Conservation (phyloP, 352 stramenopile genomes). For the Peronospora tabacina region DNA sequence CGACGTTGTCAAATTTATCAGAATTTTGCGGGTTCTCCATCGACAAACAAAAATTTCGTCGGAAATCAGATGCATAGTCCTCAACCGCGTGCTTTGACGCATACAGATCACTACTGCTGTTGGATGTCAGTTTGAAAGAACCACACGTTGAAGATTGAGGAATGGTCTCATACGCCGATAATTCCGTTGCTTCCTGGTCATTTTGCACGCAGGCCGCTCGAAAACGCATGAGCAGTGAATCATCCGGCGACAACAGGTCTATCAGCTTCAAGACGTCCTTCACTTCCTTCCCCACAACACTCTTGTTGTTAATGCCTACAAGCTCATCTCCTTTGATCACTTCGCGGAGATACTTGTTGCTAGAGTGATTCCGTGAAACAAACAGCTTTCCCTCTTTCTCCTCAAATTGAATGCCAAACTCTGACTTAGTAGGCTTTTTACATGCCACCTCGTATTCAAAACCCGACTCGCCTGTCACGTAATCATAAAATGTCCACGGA, state of each 20-base stretch:
- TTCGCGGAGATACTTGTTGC: slow-evolving; percentile 21
- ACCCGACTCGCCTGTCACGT: slow-evolving; percentile 50
- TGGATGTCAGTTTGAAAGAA: slow-evolving; percentile 19
- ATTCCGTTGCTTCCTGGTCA: slow-evolving; percentile 7
- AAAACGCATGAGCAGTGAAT: slow-evolving; percentile 41
- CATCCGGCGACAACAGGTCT: slow-evolving; percentile 23
- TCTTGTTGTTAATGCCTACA: slow-evolving; percentile 54
- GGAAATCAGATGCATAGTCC: slow-evolving; percentile 28
- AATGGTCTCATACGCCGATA: slow-evolving; percentile 7
- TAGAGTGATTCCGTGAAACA: slow-evolving; percentile 24
- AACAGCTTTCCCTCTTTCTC: slow-evolving; percentile 34
- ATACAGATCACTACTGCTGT: not conserved
- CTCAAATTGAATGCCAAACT: slow-evolving; percentile 45
- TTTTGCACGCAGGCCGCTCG: slow-evolving; percentile 27
- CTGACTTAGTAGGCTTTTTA: slow-evolving; percentile 28
- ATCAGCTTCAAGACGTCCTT: slow-evolving; percentile 33
- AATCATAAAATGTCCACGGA: slow-evolving; percentile 71
- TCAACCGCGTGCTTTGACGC: slow-evolving; percentile 20
- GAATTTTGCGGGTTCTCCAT: slow-evolving; percentile 22
- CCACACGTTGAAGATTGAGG: slow-evolving; percentile 12
- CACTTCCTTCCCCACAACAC: slow-evolving; percentile 31
- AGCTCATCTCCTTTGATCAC: slow-evolving; percentile 48
- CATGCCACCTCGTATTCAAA: slow-evolving; percentile 62
- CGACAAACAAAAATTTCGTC: slow-evolving; percentile 29
- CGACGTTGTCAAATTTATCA: slow-evolving; percentile 28